Conservation (phyloP, 768 basidiomycete species). For the Russula foetens region DNA sequence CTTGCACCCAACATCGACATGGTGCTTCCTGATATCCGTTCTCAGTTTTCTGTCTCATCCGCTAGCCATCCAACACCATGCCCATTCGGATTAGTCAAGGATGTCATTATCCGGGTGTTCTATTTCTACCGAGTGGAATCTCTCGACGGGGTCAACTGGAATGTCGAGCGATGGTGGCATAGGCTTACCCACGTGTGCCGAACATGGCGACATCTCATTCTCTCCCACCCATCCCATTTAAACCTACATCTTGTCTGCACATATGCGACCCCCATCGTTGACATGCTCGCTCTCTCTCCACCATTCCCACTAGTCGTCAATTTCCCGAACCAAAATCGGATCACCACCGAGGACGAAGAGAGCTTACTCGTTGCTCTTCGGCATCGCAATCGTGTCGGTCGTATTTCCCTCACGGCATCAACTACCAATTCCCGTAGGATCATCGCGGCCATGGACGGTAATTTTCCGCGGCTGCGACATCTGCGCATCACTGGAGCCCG, state of each 20-base stretch:
- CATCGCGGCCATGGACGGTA: background rate
- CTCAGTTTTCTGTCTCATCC: too few species aligned
- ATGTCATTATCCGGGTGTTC: too few species aligned
- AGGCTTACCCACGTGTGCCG: background rate
- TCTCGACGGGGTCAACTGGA: background rate
- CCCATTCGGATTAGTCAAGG: too few species aligned
- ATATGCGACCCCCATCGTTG: background rate
- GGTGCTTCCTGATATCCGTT: too few species aligned
- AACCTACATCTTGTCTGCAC: background rate
- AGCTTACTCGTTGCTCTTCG: background rate
- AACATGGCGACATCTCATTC: background rate
- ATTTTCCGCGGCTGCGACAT: background rate
- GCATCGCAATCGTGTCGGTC: background rate
- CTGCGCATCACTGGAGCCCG: background rate
- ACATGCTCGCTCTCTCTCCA: background rate
- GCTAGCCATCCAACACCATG: too few species aligned
- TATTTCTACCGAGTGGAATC: too few species aligned
- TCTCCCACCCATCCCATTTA: background rate
- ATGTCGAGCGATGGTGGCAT: background rate
- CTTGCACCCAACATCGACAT: too few species aligned
- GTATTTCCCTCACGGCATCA: background rate
- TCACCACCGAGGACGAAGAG: background rate
- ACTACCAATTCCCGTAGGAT: background rate
- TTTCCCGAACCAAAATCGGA: background rate
- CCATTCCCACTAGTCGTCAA: background rate